Base-by-base conservation (phyloP, 441 rosid genomes). In the Pelargonium cotyledonis region DNA sequence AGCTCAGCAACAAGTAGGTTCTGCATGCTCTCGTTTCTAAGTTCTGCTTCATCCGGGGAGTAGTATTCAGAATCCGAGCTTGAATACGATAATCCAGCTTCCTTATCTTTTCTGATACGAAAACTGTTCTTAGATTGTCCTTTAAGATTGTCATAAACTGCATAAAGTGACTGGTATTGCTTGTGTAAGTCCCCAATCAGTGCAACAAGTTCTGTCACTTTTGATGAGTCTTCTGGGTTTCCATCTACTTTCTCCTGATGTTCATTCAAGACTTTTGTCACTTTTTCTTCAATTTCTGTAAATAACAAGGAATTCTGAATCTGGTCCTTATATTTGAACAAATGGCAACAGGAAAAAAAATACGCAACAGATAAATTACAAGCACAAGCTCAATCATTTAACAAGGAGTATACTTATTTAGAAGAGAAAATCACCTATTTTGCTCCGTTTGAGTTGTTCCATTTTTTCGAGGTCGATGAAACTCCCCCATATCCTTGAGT, bases 111-210 rank as follows among this genome's bases (percentile, higher is more conserved):
- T 55, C 26, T 55, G 62, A 18, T 0, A 15, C 62, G 62, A 55
- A 15, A 55, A 55, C 26, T 55, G 62, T 18, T 55, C 62, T 26
- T 55, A 7, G 46, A 9, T 9, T 43, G 46, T 43, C 46, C 46
- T 43, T 9, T 43, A 55, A 55, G 62, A 55, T 15, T 16, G 11
- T 55, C 62, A 55, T 55, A 55, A 55, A 18, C 62, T 55, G 62
- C 62, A 55, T 55, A 55, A 18, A 55, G 62, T 18, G 62, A 55
- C 62, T 55, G 62, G 62, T 55, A 55, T 16, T 55, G 62, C 26
- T 18, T 55, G 26, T 18, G 23, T 5, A 55, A 55, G 62, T 55
- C 62, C 62, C 18, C 62, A 15, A 55, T 55, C 8, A 55, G 26
- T 55, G 18, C 62, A 18, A 55, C 26, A 2, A 55, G 62, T 55